Evolutionary conservation across 306 rosid genomes (phyloP).

Genomic region (Psophocarpus tetragonolobus): DNA sequence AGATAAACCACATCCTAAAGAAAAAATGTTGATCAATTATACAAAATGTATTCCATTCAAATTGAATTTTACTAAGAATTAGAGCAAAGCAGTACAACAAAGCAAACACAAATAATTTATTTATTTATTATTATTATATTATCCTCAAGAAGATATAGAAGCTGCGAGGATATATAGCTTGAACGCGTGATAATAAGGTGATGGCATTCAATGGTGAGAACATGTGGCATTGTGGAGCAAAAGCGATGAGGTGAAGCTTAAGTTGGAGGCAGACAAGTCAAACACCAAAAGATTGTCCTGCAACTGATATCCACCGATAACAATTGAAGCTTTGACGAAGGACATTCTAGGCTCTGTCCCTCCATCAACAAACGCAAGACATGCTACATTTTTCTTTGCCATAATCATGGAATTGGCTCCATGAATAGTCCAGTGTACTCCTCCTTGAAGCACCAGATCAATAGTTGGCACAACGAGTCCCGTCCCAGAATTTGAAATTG

Average conservation of each 20-base stretch:
- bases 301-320: constrained; percentile 31
- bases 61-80: too few species aligned
- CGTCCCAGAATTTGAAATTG: not conserved
- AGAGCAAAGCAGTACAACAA: too few species aligned
- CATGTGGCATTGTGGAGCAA: constrained; percentile 16
- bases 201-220: not conserved
- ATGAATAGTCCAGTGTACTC: constrained; percentile 28
- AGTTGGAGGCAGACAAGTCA: constrained; percentile 14
- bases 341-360: constrained; percentile 27
- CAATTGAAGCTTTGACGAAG: constrained; percentile 13
- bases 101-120: too few species aligned
- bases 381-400: constrained; percentile 32
- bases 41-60: too few species aligned
- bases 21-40: too few species aligned
- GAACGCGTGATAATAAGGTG: not conserved
- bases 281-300: constrained; percentile 23
- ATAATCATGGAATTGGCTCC: constrained; percentile 36
- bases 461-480: constrained; percentile 31
- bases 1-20: too few species aligned
- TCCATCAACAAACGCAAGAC: constrained; percentile 38
- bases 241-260: constrained; percentile 26
- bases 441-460: constrained; percentile 34
- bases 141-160: not conserved
- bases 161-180: not conserved
- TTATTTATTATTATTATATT: not conserved